Percentiles rank a stretch among this genome's conserved stretches.
phyloP scores from a whole-genome alignment of 2,329 filamentous ascomycete species.

The Sclerotinia minor region DNA sequence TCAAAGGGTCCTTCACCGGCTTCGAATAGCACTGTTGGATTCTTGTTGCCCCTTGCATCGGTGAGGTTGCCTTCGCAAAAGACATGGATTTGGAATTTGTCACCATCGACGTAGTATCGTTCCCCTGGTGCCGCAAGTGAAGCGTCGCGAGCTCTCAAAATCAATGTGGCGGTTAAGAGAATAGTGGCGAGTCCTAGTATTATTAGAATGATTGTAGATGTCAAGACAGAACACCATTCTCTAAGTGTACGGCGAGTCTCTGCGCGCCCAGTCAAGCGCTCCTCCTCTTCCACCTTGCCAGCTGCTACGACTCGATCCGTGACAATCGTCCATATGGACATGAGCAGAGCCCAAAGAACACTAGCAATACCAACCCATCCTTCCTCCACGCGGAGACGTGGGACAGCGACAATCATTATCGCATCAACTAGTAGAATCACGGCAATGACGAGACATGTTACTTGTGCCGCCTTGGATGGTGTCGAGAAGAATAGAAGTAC shows the following conservation, averaged over 20 bases:
- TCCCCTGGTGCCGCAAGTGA: conserved; percentile 72
- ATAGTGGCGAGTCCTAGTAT: conserved; percentile 68
- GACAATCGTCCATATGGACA: conserved; percentile 75
- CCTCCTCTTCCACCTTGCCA: conserved; percentile 91
- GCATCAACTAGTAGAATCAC: conserved; percentile 70
- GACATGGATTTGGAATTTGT: conserved; percentile 85
- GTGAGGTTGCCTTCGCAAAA: conserved; percentile 77
- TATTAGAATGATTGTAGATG: conserved; percentile 70
- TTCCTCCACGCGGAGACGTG: conserved; percentile 76
- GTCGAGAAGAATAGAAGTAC: conserved; percentile 83
- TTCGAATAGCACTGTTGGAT: conserved; percentile 84
- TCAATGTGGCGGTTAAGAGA: conserved; percentile 76
- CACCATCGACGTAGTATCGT: conserved; percentile 75
- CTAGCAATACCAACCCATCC: conserved; percentile 88
- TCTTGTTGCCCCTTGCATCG: conserved; percentile 52
- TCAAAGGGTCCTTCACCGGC: conserved; percentile 80
- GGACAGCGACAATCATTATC: conserved; percentile 75
- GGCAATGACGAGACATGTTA: conserved; percentile 68
- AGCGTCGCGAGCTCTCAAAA: conserved; percentile 77
- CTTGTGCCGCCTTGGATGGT: conserved; percentile 75
- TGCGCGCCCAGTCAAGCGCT: conserved; percentile 82
- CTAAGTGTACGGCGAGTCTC: conserved; percentile 79
- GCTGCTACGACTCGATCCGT: conserved; percentile 83
- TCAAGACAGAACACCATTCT: conserved; percentile 81
- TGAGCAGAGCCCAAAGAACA: conserved; percentile 78